A percentile compares a stretch with the other conserved stretches of the same genome.
phyloP scores from a whole-genome alignment of 441 rosid species.

The Gossypium davidsonii region DNA sequence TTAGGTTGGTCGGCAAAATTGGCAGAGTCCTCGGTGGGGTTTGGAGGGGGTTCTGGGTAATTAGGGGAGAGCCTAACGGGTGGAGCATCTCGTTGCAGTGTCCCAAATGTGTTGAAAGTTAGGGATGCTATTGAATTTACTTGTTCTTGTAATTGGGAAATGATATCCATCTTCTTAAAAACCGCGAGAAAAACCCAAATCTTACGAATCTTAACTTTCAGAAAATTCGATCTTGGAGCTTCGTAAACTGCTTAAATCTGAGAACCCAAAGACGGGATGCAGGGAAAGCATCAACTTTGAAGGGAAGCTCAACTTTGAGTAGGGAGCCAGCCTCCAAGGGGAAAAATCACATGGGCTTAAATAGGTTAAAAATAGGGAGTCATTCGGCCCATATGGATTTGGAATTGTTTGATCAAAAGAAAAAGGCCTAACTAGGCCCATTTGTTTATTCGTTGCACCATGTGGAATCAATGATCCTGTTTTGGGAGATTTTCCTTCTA shows the following conservation, averaged over 20 bases:
- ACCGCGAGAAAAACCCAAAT: not conserved
- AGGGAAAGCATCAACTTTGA: not conserved
- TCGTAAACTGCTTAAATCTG: not conserved
- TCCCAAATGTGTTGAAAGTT: slow-evolving; percentile 72
- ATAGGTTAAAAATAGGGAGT: not conserved
- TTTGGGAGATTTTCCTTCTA: not conserved
- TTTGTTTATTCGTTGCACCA: not conserved
- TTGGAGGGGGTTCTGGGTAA: slow-evolving; percentile 75
- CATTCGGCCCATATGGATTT: not conserved
- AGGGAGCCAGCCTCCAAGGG: not conserved
- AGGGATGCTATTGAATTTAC: slow-evolving; percentile 65
- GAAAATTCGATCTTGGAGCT: not conserved
- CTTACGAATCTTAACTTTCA: not conserved
- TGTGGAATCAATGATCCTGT: not conserved
- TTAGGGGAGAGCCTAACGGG: slow-evolving; percentile 72
- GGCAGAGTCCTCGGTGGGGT: slow-evolving; percentile 44
- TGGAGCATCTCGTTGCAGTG: slow-evolving; percentile 81
- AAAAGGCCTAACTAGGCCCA: not conserved
- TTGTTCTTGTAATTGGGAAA: slow-evolving; percentile 93
- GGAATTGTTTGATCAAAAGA: not conserved
- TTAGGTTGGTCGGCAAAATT: slow-evolving; percentile 66
- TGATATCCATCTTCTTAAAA: slow-evolving; percentile 60
- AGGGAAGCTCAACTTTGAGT: not conserved
- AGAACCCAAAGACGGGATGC: not conserved
- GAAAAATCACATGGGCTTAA: no score